phyloP scores from a whole-genome alignment of 1,284 basidiomycete genomes.

The Ganoderma lucidum region DNA sequence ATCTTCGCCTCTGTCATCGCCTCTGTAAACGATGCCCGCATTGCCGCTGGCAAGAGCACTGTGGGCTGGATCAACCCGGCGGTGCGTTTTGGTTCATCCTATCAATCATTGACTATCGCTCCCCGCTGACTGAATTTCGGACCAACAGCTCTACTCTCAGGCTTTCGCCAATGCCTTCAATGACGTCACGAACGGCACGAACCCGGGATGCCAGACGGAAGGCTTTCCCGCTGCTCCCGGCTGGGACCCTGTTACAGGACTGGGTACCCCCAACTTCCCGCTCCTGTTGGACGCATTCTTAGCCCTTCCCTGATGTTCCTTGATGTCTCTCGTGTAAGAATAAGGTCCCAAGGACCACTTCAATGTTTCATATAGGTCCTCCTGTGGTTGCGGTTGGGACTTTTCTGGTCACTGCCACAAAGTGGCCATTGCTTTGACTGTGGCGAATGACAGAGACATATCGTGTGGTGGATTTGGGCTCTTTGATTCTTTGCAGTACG shows the following conservation, averaged over 20 bases:
- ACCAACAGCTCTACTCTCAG: constrained; percentile 41
- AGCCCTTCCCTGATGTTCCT: constrained; percentile 22
- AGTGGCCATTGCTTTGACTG: background rate
- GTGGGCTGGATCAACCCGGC: constrained; percentile 67
- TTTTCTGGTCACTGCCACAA: background rate
- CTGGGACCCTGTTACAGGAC: constrained; percentile 48
- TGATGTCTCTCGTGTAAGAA: constrained; percentile 23
- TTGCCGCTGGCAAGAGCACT: constrained; percentile 49
- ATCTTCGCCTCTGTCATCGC: constrained; percentile 59
- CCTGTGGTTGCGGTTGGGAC: background rate
- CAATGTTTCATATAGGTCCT: background rate
- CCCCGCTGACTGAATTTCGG: background rate
- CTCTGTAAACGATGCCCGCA: constrained; percentile 66
- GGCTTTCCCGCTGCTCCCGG: constrained; percentile 39
- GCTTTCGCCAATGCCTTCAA: constrained; percentile 44
- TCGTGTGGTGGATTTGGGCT: background rate
- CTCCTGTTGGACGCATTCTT: constrained; percentile 18
- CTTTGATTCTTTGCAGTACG: background rate
- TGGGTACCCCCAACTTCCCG: constrained; percentile 40
- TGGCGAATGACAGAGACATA: background rate
- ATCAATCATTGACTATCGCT: too few relatives aligned
- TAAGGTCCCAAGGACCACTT: background rate
- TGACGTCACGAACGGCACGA: constrained; percentile 48
- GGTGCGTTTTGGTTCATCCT: constrained; percentile 7
- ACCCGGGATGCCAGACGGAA: constrained; percentile 36